Percentiles rank a stretch among this genome's conserved stretches.
Conservation (phyloP, 2,329 filamentous ascomycete species). For the Claviceps pazoutovae region DNA sequence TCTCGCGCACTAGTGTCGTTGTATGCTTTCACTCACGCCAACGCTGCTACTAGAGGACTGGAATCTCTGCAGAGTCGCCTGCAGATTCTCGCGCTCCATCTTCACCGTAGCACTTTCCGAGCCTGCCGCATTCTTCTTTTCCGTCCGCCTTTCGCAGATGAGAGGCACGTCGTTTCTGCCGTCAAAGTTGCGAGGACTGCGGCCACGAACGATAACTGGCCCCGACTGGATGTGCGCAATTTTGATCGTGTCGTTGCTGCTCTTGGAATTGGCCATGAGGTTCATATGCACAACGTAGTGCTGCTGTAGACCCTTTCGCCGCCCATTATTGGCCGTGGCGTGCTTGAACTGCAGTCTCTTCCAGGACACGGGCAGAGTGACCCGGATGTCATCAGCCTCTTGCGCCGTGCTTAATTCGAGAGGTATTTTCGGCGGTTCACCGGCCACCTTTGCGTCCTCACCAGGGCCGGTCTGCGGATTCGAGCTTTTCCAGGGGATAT, state of each 20-base stretch:
- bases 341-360: conserved; percentile 92
- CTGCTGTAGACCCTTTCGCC: conserved; percentile 86
- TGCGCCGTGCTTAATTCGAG: conserved; percentile 43
- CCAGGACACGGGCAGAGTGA: conserved; percentile 79
- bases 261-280: conserved; percentile 60
- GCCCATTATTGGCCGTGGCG: conserved; percentile 89
- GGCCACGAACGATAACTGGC: conserved; percentile 86
- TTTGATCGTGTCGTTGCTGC: conserved; percentile 51
- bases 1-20: too few species aligned
- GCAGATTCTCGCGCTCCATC: conserved; percentile 19
- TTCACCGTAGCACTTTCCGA: conserved; percentile 21
- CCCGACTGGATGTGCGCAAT: conserved; percentile 81
- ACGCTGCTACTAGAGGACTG: conserved; percentile 20
- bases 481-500: conserved; percentile 86
- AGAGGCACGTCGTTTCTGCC: conserved; percentile 75
- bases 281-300: conserved; percentile 85
- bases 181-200: conserved; percentile 89
- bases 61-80: conserved; percentile 16
- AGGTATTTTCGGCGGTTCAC: conserved; percentile 38
- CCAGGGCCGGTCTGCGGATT: conserved; percentile 32
- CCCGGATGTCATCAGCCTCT: conserved; percentile 64
- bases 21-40: conserved; percentile 16
- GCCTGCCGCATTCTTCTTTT: conserved; percentile 28
- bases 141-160: conserved; percentile 36
- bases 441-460: conserved; percentile 34